These are phyloP conservation scores for Didymella glomerata DNA, from an alignment of 2,329 filamentous ascomycete species.

Conservation along the genomic window DNA sequence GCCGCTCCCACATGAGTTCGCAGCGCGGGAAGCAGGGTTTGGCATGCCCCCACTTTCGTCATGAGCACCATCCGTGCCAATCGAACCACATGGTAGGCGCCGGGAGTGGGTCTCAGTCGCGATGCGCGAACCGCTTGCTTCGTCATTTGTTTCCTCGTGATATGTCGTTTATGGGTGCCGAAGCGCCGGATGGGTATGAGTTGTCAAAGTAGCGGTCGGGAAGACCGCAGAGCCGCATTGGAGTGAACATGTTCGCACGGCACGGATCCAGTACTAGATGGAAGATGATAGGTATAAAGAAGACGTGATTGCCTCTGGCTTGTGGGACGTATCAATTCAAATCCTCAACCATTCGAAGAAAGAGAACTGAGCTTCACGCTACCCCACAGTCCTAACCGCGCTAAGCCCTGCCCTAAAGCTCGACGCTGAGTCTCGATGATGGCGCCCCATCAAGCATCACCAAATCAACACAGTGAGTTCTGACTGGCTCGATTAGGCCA, in stretches of 20 bases:
- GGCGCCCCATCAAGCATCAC: conserved; percentile 3
- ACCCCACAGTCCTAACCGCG: conserved; percentile 8
- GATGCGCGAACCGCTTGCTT: background rate
- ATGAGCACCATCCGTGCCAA: conserved; percentile 7
- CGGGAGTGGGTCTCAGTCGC: background rate
- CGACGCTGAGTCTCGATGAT: background rate
- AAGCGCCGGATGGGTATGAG: conserved; percentile 1
- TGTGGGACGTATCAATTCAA: no score
- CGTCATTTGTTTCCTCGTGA: background rate
- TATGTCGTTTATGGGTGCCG: conserved; percentile 3
- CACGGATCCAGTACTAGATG: no score
- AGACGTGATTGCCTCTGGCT: conserved; percentile 1
- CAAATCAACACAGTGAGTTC: conserved; percentile 4
- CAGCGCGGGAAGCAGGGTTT: conserved; percentile 5
- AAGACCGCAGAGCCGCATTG: conserved; percentile 16
- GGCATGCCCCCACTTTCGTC: conserved; percentile 3
- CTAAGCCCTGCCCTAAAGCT: conserved; percentile 7
- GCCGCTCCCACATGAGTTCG: conserved; percentile 14
- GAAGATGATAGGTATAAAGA: background rate
- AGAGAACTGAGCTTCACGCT: background rate
- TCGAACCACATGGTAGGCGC: background rate
- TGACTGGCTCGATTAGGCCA: no score
- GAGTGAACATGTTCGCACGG: conserved; percentile 5
- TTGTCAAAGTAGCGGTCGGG: conserved; percentile 4
- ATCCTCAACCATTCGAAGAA: no score